Conservation (phyloP, 306 rosid genomes). For the Myrica gale region DNA sequence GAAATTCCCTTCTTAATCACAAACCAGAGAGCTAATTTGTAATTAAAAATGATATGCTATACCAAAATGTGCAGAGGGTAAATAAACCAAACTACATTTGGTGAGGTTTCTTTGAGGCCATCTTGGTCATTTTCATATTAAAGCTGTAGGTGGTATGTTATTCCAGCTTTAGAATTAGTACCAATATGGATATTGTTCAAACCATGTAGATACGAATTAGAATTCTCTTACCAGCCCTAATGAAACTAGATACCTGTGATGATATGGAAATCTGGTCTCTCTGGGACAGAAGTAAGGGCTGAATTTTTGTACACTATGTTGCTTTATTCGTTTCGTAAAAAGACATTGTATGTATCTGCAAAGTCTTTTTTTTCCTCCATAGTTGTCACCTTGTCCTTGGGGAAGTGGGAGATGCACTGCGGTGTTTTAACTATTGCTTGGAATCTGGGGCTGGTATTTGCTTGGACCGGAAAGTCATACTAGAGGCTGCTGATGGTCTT, state of each 20-base stretch:
- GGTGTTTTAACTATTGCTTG: constrained; percentile 54
- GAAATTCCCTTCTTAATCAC: not conserved
- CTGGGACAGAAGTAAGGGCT: not conserved
- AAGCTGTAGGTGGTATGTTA: not conserved
- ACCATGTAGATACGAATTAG: not conserved
- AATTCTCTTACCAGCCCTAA: not conserved
- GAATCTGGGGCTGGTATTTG: constrained; percentile 59
- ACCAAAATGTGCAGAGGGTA: not conserved
- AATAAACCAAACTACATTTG: not conserved
- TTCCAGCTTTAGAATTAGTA: not conserved
- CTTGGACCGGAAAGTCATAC: constrained; percentile 76
- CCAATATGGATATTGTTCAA: not conserved
- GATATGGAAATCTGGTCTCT: not conserved
- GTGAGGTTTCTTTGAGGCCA: not conserved
- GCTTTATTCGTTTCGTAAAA: not conserved
- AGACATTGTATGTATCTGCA: not conserved
- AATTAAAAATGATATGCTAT: not conserved
- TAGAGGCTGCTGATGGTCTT: constrained; percentile 87
- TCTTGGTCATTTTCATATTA: not conserved
- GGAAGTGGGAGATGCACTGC: constrained; percentile 61
- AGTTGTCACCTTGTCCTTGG: constrained; percentile 93
- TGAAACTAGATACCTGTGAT: not conserved
- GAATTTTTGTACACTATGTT: not conserved
- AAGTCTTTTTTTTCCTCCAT: constrained; percentile 28
- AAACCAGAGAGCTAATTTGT: not conserved